phyloP scores from a whole-genome alignment of 257 asterid species.

The Solanum boliviense region DNA sequence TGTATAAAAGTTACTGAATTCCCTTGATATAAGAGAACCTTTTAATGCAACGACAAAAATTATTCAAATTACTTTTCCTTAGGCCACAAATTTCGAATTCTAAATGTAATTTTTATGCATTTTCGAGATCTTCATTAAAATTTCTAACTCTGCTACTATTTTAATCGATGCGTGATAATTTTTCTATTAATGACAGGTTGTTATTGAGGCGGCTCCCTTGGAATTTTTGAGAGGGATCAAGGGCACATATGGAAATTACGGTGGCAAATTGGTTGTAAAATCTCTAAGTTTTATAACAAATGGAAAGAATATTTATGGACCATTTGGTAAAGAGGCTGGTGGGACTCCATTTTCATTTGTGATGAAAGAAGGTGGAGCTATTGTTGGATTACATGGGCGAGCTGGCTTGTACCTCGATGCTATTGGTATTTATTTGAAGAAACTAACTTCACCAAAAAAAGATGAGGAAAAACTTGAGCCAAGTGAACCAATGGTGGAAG shows the following conservation, averaged over 20 bases:
- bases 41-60: background rate
- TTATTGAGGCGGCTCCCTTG: background rate
- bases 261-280: background rate
- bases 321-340: background rate
- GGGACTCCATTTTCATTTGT: background rate
- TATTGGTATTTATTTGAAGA: conserved; percentile 5
- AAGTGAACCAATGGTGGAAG: background rate
- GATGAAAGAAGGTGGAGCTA: background rate
- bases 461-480: background rate
- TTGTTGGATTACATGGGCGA: conserved; percentile 11
- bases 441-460: background rate
- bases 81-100: background rate
- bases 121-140: background rate
- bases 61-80: background rate
- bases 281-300: background rate
- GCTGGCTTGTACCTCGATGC: background rate
- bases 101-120: background rate
- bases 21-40: background rate
- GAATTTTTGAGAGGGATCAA: conserved; percentile 3
- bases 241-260: background rate
- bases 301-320: background rate
- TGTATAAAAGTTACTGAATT: background rate
- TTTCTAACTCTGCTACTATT: background rate
- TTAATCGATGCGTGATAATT: background rate
- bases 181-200: background rate